Evolutionary conservation across 805 yeast species (phyloP), one percentile per base, ranked within the genome.

Genomic region (Candida patagonica): DNA sequence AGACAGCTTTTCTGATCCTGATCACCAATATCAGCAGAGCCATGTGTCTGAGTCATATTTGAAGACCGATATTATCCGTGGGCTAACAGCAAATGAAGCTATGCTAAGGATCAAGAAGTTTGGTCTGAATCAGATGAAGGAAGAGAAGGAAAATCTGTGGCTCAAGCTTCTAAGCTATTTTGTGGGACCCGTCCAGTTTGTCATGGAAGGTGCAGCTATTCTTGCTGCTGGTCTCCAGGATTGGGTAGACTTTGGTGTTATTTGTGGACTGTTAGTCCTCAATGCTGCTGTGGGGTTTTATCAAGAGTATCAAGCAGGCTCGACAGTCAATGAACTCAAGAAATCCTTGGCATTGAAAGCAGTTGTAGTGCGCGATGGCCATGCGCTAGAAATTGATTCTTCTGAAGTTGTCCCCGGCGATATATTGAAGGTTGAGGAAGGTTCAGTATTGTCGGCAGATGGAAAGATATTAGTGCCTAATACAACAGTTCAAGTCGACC

Each of bases 171-270:
- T 80, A 57, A 74, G 76, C 81, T 85, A 84, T 75, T 85, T 85
- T 66, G 80, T 85, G 51, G 95, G 95, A 70, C 95, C 95, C 53
- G 85, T 85, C 64, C 95, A 86, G 71, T 85, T 86, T 78, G 95
- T 85, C 61, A 85, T 85, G 95, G 95, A 85, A 50, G 94, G 89
- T 60, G 95, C 95, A 59, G 95, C 95, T 55, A 75, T 85, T 51
- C 71, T 85, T 65, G 95, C 95, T 61, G 95, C 94, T 52, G 95
- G 95, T 79, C 74, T 85, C 57, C 85, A 85, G 71, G 96, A 88
- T 72, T 87, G 96, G 96, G 95, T 87, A 61, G 96, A 87, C 76
- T 87, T 87, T 73, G 96, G 96, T 78, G 96, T 87, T 64, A 87
- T 87, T 63, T 78, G 84, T 67, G 96, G 81, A 68, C 70, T 87